Conservation (phyloP, 495 filamentous ascomycete species). For the Talaromyces borbonicus region DNA sequence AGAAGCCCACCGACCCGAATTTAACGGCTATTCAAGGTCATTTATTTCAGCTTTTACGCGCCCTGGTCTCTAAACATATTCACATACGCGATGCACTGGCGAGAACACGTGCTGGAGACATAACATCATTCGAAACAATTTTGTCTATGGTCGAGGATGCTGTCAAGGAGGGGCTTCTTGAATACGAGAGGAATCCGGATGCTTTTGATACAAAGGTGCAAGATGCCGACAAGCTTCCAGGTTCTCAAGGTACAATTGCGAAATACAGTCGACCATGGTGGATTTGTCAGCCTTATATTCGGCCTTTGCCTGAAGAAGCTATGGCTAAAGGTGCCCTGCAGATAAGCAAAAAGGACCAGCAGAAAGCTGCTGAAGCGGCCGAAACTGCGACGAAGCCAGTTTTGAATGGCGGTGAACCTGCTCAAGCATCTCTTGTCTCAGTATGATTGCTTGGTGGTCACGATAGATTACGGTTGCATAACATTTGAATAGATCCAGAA, state of each 20-base stretch:
- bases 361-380: slow-evolving; percentile 8
- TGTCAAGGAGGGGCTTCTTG: slow-evolving; percentile 60
- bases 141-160: slow-evolving; percentile 56
- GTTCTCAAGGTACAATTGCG: slow-evolving; percentile 57
- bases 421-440: neutral
- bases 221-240: slow-evolving; percentile 25
- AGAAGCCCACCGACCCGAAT: slow-evolving; percentile 53
- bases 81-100: slow-evolving; percentile 77
- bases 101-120: slow-evolving; percentile 51
- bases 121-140: slow-evolving; percentile 61
- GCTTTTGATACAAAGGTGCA: slow-evolving; percentile 27
- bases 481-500: too few species aligned
- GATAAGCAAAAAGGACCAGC: slow-evolving; percentile 45
- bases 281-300: slow-evolving; percentile 83
- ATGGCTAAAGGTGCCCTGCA: slow-evolving; percentile 67
- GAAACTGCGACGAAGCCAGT: neutral
- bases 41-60: slow-evolving; percentile 81
- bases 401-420: neutral
- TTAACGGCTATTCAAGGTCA: slow-evolving; percentile 80
- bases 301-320: slow-evolving; percentile 84
- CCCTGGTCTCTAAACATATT: slow-evolving; percentile 65
- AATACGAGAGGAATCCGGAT: slow-evolving; percentile 56
- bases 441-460: neutral
- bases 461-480: too few species aligned
- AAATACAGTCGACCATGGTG: slow-evolving; percentile 77